These are phyloP conservation scores for Nemania sp. DNA, from an alignment of 2,329 filamentous ascomycete genomes.

Conservation along the genomic window DNA sequence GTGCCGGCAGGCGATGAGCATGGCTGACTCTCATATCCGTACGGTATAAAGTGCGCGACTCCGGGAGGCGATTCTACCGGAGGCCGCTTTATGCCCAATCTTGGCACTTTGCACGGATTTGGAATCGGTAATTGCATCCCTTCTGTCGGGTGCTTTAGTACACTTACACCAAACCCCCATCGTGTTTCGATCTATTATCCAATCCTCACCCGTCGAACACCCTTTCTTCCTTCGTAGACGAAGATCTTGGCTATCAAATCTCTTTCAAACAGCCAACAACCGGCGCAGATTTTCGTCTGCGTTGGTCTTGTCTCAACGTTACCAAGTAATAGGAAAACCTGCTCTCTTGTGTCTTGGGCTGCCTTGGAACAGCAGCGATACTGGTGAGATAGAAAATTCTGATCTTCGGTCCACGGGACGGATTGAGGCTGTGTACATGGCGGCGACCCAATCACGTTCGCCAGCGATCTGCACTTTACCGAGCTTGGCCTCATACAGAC, in stretches of 20 bases:
- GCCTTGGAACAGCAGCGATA: too few species aligned
- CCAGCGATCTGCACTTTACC: conserved; percentile 28
- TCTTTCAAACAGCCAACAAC: too few species aligned
- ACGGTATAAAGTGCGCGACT: not conserved
- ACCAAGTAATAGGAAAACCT: too few species aligned
- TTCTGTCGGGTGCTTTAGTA: too few species aligned
- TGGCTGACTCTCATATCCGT: not conserved
- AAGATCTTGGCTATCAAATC: too few species aligned
- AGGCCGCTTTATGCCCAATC: conserved; percentile 19
- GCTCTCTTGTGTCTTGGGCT: too few species aligned
- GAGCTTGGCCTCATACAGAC: not conserved
- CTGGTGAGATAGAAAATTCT: conserved; percentile 5
- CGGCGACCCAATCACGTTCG: conserved; percentile 28
- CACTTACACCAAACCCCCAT: too few species aligned
- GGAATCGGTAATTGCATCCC: conserved; percentile 16
- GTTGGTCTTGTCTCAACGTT: too few species aligned
- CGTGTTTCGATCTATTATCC: too few species aligned
- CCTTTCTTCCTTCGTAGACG: too few species aligned
- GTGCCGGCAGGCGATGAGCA: conserved; percentile 2
- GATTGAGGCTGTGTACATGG: conserved; percentile 36
- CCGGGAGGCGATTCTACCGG: conserved; percentile 17
- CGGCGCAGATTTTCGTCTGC: too few species aligned
- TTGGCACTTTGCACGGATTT: conserved; percentile 9
- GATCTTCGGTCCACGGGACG: conserved; percentile 25
- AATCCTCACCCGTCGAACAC: too few species aligned